phyloP scores from a whole-genome alignment of 257 asterid species.

The Striga asiatica region DNA sequence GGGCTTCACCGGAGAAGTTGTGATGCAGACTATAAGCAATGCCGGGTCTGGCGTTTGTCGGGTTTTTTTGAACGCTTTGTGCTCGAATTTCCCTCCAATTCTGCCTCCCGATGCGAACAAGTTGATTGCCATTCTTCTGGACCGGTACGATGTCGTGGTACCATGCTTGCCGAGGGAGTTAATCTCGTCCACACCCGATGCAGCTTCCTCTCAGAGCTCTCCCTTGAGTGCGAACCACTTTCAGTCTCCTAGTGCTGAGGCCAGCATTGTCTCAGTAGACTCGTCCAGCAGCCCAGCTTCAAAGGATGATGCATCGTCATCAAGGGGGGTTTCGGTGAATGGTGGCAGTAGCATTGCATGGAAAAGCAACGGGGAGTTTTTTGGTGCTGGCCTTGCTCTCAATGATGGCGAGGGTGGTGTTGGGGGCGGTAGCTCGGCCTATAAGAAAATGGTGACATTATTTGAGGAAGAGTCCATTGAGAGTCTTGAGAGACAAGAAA shows the following conservation, averaged over 20 bases:
- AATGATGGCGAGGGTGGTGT: conserved; percentile 33
- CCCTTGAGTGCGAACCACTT: conserved; percentile 39
- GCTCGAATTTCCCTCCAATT: conserved; percentile 66
- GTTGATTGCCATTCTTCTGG: conserved; percentile 52
- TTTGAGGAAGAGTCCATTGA: conserved; percentile 71
- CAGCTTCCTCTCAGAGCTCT: conserved; percentile 42
- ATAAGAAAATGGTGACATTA: conserved; percentile 35
- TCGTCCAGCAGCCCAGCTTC: conserved; percentile 34
- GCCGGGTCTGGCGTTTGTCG: conserved; percentile 36
- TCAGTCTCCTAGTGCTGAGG: conserved; percentile 37
- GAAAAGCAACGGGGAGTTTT: conserved; percentile 58
- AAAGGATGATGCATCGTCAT: conserved; percentile 29
- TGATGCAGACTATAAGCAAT: conserved; percentile 37
- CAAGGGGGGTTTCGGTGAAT: conserved; percentile 26
- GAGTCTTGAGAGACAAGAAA: conserved; percentile 70
- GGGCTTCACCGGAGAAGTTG: conserved; percentile 65
- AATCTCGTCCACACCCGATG: conserved; percentile 29
- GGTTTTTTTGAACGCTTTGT: conserved; percentile 51
- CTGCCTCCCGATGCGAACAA: conserved; percentile 55
- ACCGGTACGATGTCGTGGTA: conserved; percentile 43
- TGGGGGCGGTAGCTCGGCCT: conserved; percentile 19
- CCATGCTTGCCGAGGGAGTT: conserved; percentile 46
- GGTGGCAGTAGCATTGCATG: conserved; percentile 45
- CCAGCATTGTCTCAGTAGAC: conserved; percentile 27
- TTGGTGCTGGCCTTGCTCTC: conserved; percentile 28